Evolutionary conservation across 1,284 basidiomycete genomes (phyloP).

Genomic region (Papiliotrema fonsecae): DNA sequence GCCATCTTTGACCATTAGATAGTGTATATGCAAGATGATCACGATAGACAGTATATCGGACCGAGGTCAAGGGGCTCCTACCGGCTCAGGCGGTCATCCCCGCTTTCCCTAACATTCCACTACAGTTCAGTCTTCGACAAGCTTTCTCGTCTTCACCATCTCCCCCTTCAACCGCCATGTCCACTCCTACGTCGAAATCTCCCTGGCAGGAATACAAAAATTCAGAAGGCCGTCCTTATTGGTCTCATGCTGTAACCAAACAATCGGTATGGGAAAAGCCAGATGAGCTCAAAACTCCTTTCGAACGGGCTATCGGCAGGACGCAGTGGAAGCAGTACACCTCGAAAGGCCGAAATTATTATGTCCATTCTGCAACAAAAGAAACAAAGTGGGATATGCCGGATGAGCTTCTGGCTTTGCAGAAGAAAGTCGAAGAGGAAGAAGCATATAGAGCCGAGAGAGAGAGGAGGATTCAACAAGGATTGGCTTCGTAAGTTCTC

Average conservation of each 20-base stretch:
- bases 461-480: constrained; percentile 14
- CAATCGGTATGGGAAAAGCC: constrained; percentile 51
- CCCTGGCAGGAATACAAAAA: constrained; percentile 41
- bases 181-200: constrained; percentile 9
- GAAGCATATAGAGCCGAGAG: constrained; percentile 34
- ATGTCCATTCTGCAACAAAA: constrained; percentile 63
- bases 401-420: constrained; percentile 70
- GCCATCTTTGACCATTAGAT: constrained; percentile 5
- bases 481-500: constrained; percentile 23
- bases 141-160: too few relatives aligned
- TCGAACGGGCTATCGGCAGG: constrained; percentile 78
- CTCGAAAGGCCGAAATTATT: constrained; percentile 82
- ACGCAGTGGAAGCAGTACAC: constrained; percentile 93
- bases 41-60: too few relatives aligned
- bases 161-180: constrained; percentile 11
- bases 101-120: too few relatives aligned
- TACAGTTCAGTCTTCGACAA: too few relatives aligned
- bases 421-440: constrained; percentile 79
- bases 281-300: constrained; percentile 58
- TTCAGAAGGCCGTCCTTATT: constrained; percentile 45
- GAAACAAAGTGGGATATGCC: constrained; percentile 79
- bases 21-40: not conserved
- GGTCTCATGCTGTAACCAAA: constrained; percentile 47
- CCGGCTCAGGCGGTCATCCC: too few relatives aligned
- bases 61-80: too few relatives aligned